Conservation (phyloP, 208 protist genomes). For the Blastocrithidia nonstop region DNA sequence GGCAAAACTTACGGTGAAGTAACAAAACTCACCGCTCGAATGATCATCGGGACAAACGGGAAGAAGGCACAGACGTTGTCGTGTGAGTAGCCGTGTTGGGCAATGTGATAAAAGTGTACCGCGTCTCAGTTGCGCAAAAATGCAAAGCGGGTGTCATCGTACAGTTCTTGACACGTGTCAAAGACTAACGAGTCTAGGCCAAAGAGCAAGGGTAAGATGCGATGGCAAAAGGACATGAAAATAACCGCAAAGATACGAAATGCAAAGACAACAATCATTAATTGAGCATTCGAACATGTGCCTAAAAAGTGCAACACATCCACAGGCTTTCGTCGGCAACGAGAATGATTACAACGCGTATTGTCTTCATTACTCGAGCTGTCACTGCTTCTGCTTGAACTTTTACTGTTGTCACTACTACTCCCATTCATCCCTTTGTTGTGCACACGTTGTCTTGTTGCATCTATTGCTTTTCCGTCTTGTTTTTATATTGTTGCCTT, state of each 20-base stretch:
- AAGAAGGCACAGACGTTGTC: slow-evolving; percentile 62
- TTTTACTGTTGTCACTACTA: neutral
- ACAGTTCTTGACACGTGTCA: slow-evolving; percentile 30
- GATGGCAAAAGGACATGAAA: slow-evolving; percentile 23
- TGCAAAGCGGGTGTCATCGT: slow-evolving; percentile 24
- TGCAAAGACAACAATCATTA: slow-evolving; percentile 20
- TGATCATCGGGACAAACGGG: slow-evolving; percentile 33
- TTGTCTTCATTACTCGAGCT: too few relatives aligned
- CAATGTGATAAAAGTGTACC: slow-evolving; percentile 67
- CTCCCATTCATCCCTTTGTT: neutral
- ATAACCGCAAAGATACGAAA: slow-evolving; percentile 21
- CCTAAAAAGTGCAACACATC: slow-evolving; percentile 24
- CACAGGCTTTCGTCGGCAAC: too few relatives aligned
- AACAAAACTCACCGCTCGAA: slow-evolving; percentile 20
- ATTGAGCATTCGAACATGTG: slow-evolving; percentile 14
- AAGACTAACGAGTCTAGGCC: slow-evolving; percentile 15
- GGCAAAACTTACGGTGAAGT: slow-evolving; percentile 9
- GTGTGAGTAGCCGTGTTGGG: slow-evolving; percentile 50
- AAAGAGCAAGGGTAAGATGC: slow-evolving; percentile 21
- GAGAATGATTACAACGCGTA: too few relatives aligned
- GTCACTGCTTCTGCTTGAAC: too few relatives aligned
- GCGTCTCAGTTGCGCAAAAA: slow-evolving; percentile 54
- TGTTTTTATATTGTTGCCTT: too few relatives aligned
- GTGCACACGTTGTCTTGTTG: neutral
- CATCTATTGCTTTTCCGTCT: too few relatives aligned